These are phyloP conservation scores for Triticum urartu DNA, from an alignment of 176 grass and related monocot species.

Conservation along the genomic window DNA sequence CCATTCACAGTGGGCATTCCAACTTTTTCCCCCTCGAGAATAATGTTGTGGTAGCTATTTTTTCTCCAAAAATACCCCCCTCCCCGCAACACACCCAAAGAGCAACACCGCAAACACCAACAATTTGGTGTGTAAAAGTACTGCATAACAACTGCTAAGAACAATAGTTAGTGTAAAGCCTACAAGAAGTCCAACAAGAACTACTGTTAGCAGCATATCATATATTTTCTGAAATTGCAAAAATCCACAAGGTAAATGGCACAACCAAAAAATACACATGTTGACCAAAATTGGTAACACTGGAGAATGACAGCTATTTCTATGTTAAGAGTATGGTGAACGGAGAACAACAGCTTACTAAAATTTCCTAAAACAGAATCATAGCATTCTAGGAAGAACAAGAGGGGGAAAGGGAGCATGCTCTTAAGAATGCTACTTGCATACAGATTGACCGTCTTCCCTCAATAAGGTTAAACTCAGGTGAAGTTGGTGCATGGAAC, in stretches of 20 bases:
- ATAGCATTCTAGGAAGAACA: background rate
- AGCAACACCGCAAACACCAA: constrained; percentile 6
- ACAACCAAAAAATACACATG: background rate
- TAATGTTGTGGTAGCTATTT: background rate
- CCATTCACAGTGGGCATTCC: background rate
- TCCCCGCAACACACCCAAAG: background rate
- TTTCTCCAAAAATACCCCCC: no score
- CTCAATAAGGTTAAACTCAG: background rate
- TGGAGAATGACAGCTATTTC: constrained; percentile 24
- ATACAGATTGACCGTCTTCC: background rate
- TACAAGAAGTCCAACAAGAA: constrained; percentile 25
- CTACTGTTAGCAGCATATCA: background rate
- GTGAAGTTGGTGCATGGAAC: background rate
- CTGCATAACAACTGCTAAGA: background rate
- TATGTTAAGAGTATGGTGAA: background rate
- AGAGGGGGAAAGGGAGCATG: background rate
- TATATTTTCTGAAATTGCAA: background rate
- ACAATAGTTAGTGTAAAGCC: background rate
- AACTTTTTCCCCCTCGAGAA: background rate
- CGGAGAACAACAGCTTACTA: background rate
- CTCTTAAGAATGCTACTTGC: background rate
- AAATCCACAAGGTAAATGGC: constrained; percentile 8
- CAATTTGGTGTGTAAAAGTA: background rate
- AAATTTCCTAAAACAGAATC: constrained; percentile 12
- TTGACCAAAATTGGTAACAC: constrained; percentile 35